Evolutionary conservation across 2,329 filamentous ascomycete species (phyloP), one percentile per base, ranked within the genome.

Genomic region (Didymella lethalis): DNA sequence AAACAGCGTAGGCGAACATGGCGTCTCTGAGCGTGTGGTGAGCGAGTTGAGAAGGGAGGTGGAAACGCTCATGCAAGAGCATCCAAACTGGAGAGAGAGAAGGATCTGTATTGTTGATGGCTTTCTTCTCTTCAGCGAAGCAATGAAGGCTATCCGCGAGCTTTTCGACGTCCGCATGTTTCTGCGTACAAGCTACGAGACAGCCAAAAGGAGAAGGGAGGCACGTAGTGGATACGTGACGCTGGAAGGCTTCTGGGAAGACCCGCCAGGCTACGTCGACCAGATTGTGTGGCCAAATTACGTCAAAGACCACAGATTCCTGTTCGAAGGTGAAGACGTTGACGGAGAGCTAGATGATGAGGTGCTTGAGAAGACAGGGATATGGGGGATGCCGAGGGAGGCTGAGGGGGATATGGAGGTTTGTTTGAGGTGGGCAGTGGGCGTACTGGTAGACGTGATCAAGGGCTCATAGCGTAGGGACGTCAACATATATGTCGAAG

Each of bases 201-300:
- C 76, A 40, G 89, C 89, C 3, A 90, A 89, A 70, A 78, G 81
- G 32, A 83, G 91, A 25, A 81, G 91, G 29, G 86, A 90, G 71
- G 87, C 86, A 0, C 81, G 91, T 53, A 87, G 85, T 65, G 91
- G 91, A 11, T 95, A 95, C 75, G 90, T 92, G 29, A 94, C 91
- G 44, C 73, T 79, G 36, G 83, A 97, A 71, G 94, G 93, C 28
- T 99, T 97, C 80, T 99, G 95, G 95, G 85, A 88, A 56, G 95
- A 99, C 76, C 95, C 95, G 0, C 92, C 92, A 0, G 93, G 92
- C 0, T 99, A 98, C 75, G 93, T 98, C 36, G 93, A 98, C 75
- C 86, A 90, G 74, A 85, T 99, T 54, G 95, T 99, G 4, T 99
- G 95, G 95, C 94, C 94, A 3, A 94, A 96, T 69, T 98, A 97